Conservation (phyloP, 208 protist species). For the Spongospora subterranea region DNA sequence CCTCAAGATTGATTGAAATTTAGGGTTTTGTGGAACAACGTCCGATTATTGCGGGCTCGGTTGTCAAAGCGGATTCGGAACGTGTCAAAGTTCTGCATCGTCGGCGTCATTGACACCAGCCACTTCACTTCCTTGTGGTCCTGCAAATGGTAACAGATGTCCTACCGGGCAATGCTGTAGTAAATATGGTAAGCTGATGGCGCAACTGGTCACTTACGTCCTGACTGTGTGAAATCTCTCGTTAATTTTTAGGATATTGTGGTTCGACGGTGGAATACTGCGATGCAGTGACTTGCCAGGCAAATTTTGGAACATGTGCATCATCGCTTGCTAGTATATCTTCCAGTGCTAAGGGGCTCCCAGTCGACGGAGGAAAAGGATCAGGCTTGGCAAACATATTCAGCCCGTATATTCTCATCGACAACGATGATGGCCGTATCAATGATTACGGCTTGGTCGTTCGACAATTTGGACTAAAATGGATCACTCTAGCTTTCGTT, state of each 20-base stretch:
- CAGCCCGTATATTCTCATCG: conserved; percentile 9
- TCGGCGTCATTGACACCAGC: neutral
- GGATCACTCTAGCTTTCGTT: conserved; percentile 23
- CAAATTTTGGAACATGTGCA: neutral
- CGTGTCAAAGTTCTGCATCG: too few species aligned
- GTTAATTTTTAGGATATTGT: neutral
- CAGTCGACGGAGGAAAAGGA: too few species aligned
- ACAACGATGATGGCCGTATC: neutral
- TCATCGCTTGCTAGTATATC: too few species aligned
- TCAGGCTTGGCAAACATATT: neutral
- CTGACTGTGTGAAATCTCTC: neutral
- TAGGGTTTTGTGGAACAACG: neutral
- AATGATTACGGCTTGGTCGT: neutral
- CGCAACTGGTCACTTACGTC: neutral
- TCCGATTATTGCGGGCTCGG: neutral
- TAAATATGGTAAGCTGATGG: neutral
- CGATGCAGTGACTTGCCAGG: neutral
- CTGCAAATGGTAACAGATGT: neutral
- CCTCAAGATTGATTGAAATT: too few species aligned
- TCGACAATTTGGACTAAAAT: neutral
- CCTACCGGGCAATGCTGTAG: neutral
- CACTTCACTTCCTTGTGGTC: neutral
- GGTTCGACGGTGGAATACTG: neutral
- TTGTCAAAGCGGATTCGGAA: neutral
- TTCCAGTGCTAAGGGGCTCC: too few species aligned